Conservation (phyloP, 768 basidiomycete species). For the Boletus bicolor region DNA sequence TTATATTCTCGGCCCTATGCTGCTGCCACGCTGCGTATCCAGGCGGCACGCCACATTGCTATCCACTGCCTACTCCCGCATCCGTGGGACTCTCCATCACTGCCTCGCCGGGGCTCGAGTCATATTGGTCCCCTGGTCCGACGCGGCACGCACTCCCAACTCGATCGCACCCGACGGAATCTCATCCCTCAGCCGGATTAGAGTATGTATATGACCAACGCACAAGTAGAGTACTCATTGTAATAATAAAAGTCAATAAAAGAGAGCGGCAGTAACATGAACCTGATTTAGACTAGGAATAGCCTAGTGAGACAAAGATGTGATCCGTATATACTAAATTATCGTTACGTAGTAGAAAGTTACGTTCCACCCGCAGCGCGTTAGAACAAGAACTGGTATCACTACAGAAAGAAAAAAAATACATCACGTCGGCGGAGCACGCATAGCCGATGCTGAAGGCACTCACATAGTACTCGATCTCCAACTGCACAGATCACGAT, state of each 20-base stretch:
- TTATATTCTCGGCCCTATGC: background rate
- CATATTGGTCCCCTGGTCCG: no score
- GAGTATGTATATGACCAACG: no score
- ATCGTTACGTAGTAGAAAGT: conserved; percentile 5
- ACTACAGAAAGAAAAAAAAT: conserved; percentile 8
- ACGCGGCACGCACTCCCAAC: no score
- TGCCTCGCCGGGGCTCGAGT: no score
- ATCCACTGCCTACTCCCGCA: no score
- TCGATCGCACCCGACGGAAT: no score
- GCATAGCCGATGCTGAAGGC: background rate
- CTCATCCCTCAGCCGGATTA: background rate
- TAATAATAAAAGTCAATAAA: background rate
- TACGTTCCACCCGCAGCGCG: background rate
- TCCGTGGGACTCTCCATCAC: no score
- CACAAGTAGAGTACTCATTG: background rate
- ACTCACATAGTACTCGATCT: conserved; percentile 92
- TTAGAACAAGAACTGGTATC: conserved; percentile 14
- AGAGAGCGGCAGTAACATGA: background rate
- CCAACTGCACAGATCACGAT: conserved; percentile 53
- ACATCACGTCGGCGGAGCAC: background rate
- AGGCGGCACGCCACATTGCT: conserved; percentile 7
- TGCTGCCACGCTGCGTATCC: conserved; percentile 1
- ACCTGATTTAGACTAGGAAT: background rate
- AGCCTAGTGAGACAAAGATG: conserved; percentile 9
- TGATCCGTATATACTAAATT: conserved; percentile 13